These are phyloP conservation scores for Schrenkiella parvula DNA, from an alignment of 345 rosid species.

Conservation along the genomic window DNA sequence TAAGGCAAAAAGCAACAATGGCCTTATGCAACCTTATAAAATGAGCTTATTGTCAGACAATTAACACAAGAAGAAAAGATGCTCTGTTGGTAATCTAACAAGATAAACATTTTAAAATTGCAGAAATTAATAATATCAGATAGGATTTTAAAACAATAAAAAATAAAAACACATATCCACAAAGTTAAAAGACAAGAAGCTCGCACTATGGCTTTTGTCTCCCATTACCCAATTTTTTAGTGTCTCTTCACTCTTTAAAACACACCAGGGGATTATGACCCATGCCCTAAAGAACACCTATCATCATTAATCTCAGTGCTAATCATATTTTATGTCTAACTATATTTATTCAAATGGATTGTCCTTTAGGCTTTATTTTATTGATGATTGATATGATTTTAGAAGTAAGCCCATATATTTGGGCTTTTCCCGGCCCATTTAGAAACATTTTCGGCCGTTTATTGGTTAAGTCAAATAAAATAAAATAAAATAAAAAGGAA, in stretches of 20 bases:
- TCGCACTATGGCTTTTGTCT: conserved; percentile 30
- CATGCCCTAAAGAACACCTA: conserved; percentile 15
- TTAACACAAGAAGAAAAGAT: neutral
- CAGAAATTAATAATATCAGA: neutral
- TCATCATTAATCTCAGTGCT: conserved; percentile 28
- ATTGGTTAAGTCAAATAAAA: too few species aligned
- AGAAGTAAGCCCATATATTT: neutral
- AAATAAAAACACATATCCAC: conserved; percentile 1
- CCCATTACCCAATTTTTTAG: conserved; percentile 18
- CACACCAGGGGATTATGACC: conserved; percentile 3
- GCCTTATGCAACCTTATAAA: neutral
- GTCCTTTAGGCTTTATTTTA: neutral
- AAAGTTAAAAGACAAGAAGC: conserved; percentile 18
- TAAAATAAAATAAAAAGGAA: too few species aligned
- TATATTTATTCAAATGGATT: neutral
- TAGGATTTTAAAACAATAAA: neutral
- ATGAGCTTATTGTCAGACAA: conserved; percentile 1
- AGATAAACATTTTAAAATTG: neutral
- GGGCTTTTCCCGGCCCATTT: conserved; percentile 9
- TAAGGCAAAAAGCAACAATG: conserved; percentile 23
- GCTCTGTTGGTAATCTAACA: neutral
- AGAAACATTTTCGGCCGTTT: neutral
- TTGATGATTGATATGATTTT: neutral
- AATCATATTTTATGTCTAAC: neutral
- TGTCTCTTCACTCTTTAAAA: conserved; percentile 7